A percentile compares a stretch with the other conserved stretches of the same genome.
These are phyloP conservation scores for Podaxis mareebaensis DNA, from an alignment of 768 basidiomycete species.

Conservation along the genomic window DNA sequence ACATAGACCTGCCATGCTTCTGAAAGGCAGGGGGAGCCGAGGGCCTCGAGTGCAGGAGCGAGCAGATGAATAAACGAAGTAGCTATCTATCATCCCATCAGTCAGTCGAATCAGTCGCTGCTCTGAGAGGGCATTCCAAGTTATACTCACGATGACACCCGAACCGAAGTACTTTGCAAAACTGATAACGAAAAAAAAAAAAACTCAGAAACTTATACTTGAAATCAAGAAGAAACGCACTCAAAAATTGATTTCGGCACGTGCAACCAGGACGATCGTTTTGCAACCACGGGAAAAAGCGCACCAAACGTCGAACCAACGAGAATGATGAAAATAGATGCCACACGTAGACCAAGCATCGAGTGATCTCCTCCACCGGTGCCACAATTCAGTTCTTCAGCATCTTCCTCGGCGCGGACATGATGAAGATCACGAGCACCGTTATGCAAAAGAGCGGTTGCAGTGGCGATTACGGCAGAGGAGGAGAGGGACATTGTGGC, in stretches of 20 bases:
- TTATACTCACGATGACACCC: slow-evolving; percentile 71
- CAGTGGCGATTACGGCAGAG: slow-evolving; percentile 10
- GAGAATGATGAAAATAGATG: slow-evolving; percentile 74
- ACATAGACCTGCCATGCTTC: slow-evolving; percentile 77
- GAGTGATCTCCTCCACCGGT: slow-evolving; percentile 51
- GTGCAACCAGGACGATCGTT: slow-evolving; percentile 47
- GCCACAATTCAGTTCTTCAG: slow-evolving; percentile 45
- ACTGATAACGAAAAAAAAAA: slow-evolving; percentile 31
- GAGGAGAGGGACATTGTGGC: slow-evolving; percentile 19
- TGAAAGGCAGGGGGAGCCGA: slow-evolving; percentile 69
- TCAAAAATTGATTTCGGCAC: slow-evolving; percentile 69
- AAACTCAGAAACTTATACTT: slow-evolving; percentile 10
- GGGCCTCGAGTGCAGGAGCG: slow-evolving; percentile 68
- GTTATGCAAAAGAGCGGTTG: background rate
- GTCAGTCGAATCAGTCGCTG: slow-evolving; percentile 9
- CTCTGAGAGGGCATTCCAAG: slow-evolving; percentile 3
- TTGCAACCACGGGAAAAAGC: slow-evolving; percentile 70
- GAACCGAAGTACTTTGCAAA: slow-evolving; percentile 92
- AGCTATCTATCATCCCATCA: slow-evolving; percentile 57
- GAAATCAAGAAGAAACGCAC: slow-evolving; percentile 39
- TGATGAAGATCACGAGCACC: background rate
- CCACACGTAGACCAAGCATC: slow-evolving; percentile 59
- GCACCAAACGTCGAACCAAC: slow-evolving; percentile 59
- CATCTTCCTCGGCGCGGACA: background rate
- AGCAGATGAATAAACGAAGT: slow-evolving; percentile 89